Conservation (phyloP, 2,329 filamentous ascomycete species). For the Monosporascus sp. region DNA sequence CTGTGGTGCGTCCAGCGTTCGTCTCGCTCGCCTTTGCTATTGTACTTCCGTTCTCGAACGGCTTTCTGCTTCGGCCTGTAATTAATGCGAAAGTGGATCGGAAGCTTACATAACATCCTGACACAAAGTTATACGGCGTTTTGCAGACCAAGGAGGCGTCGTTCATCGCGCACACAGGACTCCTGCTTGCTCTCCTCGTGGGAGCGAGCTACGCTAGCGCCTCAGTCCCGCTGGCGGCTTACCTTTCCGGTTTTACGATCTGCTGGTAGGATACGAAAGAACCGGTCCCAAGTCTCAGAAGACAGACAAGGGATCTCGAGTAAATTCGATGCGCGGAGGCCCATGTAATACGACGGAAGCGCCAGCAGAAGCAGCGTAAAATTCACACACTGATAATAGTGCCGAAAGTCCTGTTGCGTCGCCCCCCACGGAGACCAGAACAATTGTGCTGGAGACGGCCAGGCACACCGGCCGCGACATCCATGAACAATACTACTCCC, state of each 20-base stretch:
- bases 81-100: conserved; percentile 31
- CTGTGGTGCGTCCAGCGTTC: conserved; percentile 39
- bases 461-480: conserved; percentile 10
- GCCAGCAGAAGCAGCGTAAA: too few species aligned
- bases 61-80: conserved; percentile 36
- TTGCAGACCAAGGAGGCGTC: conserved; percentile 28
- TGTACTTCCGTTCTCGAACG: conserved; percentile 39
- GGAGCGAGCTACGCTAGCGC: conserved; percentile 55
- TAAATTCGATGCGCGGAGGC: too few species aligned
- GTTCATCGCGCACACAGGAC: conserved; percentile 41
- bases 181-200: conserved; percentile 45
- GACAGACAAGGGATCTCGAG: too few species aligned
- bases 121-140: conserved; percentile 9
- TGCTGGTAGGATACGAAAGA: conserved; percentile 51
- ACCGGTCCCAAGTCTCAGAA: neutral
- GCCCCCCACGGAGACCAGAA: neutral
- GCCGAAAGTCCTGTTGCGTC: too few species aligned
- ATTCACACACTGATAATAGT: too few species aligned
- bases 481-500: conserved; percentile 36
- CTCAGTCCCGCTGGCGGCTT: conserved; percentile 58
- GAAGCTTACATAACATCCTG: conserved; percentile 14
- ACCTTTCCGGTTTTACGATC: conserved; percentile 54
- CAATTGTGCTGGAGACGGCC: neutral
- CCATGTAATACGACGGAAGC: too few species aligned
- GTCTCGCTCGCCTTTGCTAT: conserved; percentile 48